These are phyloP conservation scores for Megacollybia marginata DNA, from an alignment of 768 basidiomycete species.

Conservation along the genomic window DNA sequence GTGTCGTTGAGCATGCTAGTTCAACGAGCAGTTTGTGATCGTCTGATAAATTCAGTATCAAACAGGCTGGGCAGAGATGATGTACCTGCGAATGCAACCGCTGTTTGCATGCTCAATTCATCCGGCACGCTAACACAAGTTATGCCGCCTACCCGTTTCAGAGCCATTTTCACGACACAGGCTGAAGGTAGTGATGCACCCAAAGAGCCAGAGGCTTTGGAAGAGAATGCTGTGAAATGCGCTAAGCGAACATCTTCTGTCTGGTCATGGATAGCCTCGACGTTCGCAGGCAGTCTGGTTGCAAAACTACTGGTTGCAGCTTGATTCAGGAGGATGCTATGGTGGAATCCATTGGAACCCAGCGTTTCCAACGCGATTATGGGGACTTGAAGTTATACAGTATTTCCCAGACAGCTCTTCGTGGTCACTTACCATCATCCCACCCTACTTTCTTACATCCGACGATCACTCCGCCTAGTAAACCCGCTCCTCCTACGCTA, in stretches of 20 bases:
- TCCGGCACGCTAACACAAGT: conserved; percentile 59
- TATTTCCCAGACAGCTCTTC: conserved; percentile 1
- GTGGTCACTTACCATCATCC: conserved; percentile 50
- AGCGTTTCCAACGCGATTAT: conserved; percentile 63
- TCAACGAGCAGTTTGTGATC: conserved; percentile 74
- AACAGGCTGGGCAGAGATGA: neutral
- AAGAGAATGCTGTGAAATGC: conserved; percentile 48
- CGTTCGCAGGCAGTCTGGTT: conserved; percentile 31
- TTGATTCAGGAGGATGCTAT: conserved; percentile 57
- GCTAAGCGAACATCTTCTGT: conserved; percentile 46
- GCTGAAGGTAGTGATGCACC: conserved; percentile 63
- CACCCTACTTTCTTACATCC: conserved; percentile 62
- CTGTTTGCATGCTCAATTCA: conserved; percentile 59
- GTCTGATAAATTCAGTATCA: conserved; percentile 31
- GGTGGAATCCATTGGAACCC: conserved; percentile 70
- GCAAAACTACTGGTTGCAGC: conserved; percentile 22
- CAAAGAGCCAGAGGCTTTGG: conserved; percentile 60
- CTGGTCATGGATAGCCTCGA: conserved; percentile 31
- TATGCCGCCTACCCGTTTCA: conserved; percentile 50
- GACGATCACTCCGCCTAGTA: conserved; percentile 60
- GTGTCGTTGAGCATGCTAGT: conserved; percentile 64
- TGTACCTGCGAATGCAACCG: conserved; percentile 52
- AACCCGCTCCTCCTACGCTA: conserved; percentile 69
- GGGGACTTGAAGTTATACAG: conserved; percentile 37
- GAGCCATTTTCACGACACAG: conserved; percentile 55